These are phyloP conservation scores for Arabidopsis suecica DNA, from an alignment of 345 rosid genomes.

Conservation along the genomic window DNA sequence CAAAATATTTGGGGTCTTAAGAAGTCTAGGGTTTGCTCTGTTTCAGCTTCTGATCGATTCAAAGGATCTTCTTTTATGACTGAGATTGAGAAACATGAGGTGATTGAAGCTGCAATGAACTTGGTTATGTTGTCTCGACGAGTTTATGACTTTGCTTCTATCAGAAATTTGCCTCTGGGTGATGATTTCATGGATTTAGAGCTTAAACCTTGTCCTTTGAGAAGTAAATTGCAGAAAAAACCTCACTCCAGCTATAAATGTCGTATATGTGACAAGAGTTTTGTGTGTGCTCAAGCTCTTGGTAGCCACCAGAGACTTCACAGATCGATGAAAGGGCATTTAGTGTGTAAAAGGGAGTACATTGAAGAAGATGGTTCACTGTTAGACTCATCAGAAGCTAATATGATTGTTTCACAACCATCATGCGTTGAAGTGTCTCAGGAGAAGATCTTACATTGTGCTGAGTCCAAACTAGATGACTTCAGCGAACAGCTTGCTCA, in stretches of 20 bases:
- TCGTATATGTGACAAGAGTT: constrained; percentile 16
- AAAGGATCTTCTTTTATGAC: constrained; percentile 18
- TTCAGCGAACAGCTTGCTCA: background rate
- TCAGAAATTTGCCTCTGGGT: background rate
- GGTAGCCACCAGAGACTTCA: constrained; percentile 28
- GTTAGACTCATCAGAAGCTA: background rate
- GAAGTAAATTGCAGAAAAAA: background rate
- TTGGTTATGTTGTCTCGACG: constrained; percentile 32
- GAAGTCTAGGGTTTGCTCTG: background rate
- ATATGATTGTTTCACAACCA: constrained; percentile 9
- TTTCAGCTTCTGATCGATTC: background rate
- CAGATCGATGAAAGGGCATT: background rate
- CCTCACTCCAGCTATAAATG: background rate
- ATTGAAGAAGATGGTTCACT: background rate
- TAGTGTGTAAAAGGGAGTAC: background rate
- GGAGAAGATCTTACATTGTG: background rate
- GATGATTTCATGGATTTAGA: constrained; percentile 17
- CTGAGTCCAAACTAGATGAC: background rate
- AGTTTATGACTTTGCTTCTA: constrained; percentile 18
- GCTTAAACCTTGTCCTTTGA: background rate
- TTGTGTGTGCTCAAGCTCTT: constrained; percentile 28
- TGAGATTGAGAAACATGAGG: constrained; percentile 31
- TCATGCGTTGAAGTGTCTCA: constrained; percentile 10
- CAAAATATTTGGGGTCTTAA: background rate
- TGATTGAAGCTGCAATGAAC: constrained; percentile 35